Evolutionary conservation across 371 early-diverging fungal genomes (phyloP), one percentile per base, ranked within the genome.

Genomic region (Haplosporangium sp.): DNA sequence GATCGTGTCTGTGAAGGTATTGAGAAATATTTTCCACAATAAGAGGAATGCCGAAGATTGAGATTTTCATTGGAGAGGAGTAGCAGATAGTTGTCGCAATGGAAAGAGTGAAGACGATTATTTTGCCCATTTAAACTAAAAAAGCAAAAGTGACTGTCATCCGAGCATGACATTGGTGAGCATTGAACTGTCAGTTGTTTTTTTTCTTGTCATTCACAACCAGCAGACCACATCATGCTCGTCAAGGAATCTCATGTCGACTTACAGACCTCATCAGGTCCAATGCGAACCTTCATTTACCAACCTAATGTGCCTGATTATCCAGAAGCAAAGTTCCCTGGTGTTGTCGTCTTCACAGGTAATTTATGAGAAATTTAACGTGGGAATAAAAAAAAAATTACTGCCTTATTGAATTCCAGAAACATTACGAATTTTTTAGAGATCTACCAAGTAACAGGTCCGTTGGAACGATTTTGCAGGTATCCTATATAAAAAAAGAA

Each of bases 291-390:
- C 8, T 82, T 55, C 71, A 72, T 87, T 40, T 87, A 84, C 76
- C 67, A 71, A 69, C 86, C 86, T 40, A 79, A 85, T 63, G 60
- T 83, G 34, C 76, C 81, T 37, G 67, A 83, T 20, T 77, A 85
- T 71, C 85, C 85, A 37, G 50, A 78, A 11, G 86, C 84, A 59
- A 86, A 84, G 64, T 85, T 86, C 66, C 86, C 87, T 48, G 88
- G 86, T n/a, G 83, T 86, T 9, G 85, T 82, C 45, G 88, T 87
- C 27, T 89, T 86, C 53, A 88, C 85, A 13, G 87, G 74, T 77
- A 76, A 38, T 65, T 39, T 27, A 27, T 27, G 27, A 27, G 1
- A 27, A 27, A 27, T 0, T 27, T 27, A 27, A 27, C 27, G 27
- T 27, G 27, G 27, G 27, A 27, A 27, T 27, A 27, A 27, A 27